These are phyloP conservation scores for Elsinoe arachidis DNA, from an alignment of 2,329 filamentous ascomycete species.

Conservation along the genomic window DNA sequence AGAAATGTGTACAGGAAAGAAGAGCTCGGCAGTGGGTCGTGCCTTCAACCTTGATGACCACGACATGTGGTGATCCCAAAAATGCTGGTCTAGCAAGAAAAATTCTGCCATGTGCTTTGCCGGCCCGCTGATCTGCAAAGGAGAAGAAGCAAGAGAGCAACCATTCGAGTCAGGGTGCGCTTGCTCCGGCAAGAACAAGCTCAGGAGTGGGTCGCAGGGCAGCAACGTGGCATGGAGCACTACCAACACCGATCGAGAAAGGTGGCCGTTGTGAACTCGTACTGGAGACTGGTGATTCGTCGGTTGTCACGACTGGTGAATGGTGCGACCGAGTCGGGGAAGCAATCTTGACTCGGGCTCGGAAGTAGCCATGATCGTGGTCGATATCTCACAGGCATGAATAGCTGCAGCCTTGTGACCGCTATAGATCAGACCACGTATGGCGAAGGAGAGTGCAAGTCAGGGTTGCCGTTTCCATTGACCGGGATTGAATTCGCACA, in stretches of 20 bases:
- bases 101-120: conserved; percentile 9
- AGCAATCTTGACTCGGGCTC: not conserved
- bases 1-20: not conserved
- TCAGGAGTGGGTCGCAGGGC: not conserved
- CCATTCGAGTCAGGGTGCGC: not conserved
- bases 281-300: not conserved
- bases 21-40: not conserved
- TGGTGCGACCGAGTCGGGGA: not conserved
- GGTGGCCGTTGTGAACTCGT: not conserved
- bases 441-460: too few species aligned
- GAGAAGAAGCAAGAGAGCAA: conserved; percentile 1
- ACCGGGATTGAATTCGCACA: not conserved
- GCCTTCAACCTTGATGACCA: conserved; percentile 1
- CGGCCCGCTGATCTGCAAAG: conserved; percentile 6
- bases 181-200: conserved; percentile 2
- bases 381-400: not conserved
- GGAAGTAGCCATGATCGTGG: not conserved
- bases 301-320: not conserved
- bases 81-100: not conserved
- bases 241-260: conserved; percentile 9
- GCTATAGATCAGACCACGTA: not conserved
- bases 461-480: not conserved
- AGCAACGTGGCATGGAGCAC: conserved; percentile 7
- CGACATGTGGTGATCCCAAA: not conserved
- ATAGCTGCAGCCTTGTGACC: not conserved